phyloP scores from a whole-genome alignment of 2,329 filamentous ascomycete species.

The Sporothrix dimorphospora region DNA sequence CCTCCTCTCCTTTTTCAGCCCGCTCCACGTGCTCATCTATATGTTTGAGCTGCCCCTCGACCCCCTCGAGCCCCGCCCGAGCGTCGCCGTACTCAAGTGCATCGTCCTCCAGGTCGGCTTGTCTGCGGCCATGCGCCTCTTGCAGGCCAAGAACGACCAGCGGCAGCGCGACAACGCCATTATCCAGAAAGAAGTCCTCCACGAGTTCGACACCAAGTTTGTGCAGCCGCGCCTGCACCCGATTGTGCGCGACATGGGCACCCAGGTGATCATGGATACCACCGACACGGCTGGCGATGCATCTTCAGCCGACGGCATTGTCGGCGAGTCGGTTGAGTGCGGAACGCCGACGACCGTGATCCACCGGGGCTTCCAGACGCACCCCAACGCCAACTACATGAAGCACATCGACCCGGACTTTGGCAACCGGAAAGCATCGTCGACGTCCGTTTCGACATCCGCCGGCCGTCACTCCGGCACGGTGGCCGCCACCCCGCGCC shows the following conservation, averaged over 20 bases:
- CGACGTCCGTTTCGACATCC: constrained; percentile 35
- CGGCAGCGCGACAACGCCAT: constrained; percentile 83
- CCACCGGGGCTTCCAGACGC: constrained; percentile 76
- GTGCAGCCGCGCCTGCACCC: constrained; percentile 89
- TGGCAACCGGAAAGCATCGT: constrained; percentile 36
- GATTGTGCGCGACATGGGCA: constrained; percentile 74
- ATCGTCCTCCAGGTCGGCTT: constrained; percentile 75
- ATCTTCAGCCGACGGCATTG: constrained; percentile 30
- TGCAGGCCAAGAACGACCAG: constrained; percentile 76
- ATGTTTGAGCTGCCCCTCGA: constrained; percentile 82
- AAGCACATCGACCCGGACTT: constrained; percentile 72
- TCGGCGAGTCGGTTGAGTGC: constrained; percentile 47
- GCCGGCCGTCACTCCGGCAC: constrained; percentile 43
- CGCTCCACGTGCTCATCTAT: constrained; percentile 89
- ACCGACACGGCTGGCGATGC: constrained; percentile 40
- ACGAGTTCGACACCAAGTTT: constrained; percentile 95
- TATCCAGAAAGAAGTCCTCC: constrained; percentile 88
- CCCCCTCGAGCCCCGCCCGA: constrained; percentile 76
- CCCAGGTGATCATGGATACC: constrained; percentile 66
- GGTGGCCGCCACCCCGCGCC: constrained; percentile 46
- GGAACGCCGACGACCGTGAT: constrained; percentile 65
- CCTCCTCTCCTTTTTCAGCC: constrained; percentile 89
- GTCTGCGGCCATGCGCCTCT: constrained; percentile 73
- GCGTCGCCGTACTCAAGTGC: constrained; percentile 81
- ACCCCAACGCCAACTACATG: constrained; percentile 80